Evolutionary conservation across 1,139 yeast species (phyloP), one percentile per base, ranked within the genome.

Genomic region (Zhuliangozyma parablackwelliae): DNA sequence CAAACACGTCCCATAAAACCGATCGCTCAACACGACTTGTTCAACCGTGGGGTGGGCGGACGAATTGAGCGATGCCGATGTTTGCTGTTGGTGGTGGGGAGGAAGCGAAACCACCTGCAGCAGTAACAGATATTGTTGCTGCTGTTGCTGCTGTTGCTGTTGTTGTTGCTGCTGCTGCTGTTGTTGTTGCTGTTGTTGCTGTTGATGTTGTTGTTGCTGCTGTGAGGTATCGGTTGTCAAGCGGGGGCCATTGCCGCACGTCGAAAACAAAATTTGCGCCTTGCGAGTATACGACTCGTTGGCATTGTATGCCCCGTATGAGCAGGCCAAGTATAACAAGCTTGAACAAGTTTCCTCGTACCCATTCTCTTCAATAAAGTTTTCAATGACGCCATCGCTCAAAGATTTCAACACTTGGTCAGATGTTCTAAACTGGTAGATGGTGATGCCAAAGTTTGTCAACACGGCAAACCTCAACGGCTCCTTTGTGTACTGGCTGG

Each of bases 1-100:
- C 31, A 89, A 72, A 13, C 94, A 82, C n/a, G 89, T 76, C 35
- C 97, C 97, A 57, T 88, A 92, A 51, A 90, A 89, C 46, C 97
- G 70, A 48, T 96, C 96, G 61, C 96, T 86, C 45, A 92, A 71
- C 27, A 87, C 78, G 8, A 92, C 96, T 53, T 83, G 82, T 47
- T 83, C 89, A 32, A 82, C 72, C 26, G 69, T 57, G 2, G 69
- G 66, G 35, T 64, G 68, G 2, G 36, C 35, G 7, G 39, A 28
- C n/a, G 38, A 26, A 13, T 32, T 25, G 6, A 29, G 30, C 16
- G 23, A 33, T 12, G 39, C 36, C 28, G 30, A 20, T 24, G 24
- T 16, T 12, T 31, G 32, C 30, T 43, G 47, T 28, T 41, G 51
- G 23, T 45, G 50, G 6, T 30, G 42, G 10, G 64, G 49, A 1